Evolutionary conservation across 345 rosid genomes (phyloP), one percentile per base, ranked within the genome.

Genomic region (Stellera chamaejasme): DNA sequence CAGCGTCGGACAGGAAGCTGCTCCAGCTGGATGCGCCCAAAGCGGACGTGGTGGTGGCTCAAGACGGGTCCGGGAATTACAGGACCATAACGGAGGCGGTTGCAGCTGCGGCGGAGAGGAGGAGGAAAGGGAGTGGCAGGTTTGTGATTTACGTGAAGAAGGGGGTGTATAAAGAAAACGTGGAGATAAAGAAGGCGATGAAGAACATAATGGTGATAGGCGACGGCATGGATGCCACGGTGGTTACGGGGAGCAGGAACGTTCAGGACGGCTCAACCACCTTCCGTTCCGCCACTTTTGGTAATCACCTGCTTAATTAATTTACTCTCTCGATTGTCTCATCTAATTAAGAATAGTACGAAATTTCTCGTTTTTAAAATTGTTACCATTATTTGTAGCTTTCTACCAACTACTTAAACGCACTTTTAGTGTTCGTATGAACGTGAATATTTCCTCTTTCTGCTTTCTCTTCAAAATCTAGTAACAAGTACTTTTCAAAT

Each of bases 221-320:
- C 26, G 96, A 91, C 54, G 98, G 98, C 16, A 79, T 83, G 3
- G 92, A 75, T 54, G 87, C 81, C 8, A 88, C 98, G 0, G 45
- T 85, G 3, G 74, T 91, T 52, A 83, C 90, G 14, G 83, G 85
- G 10, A 69, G 36, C 55, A 76, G 66, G 42, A 91, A 71, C 67
- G 74, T 68, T 50, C 45, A 68, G 28, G 85, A 67, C 53, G 84
- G 87, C 48, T 53, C 82, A 48, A 83, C 95, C 25, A 88, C 98
- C 56, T 91, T 80, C 65, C 54, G 87, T n/a, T 69, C 98, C 12
- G 96, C 95, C 10, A 83, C 98, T 53, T 72, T 88, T 66, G 95
- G 98, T 91, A 75, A 66, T 19, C 23, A 19, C 23, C 39, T 32
- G 83, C 58, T 59, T 43, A 47, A 56, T 66, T 49, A 3, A 14